Evolutionary conservation across 176 grass and related monocot genomes (phyloP).

Genomic region (Cenchrus fungigraminus): DNA sequence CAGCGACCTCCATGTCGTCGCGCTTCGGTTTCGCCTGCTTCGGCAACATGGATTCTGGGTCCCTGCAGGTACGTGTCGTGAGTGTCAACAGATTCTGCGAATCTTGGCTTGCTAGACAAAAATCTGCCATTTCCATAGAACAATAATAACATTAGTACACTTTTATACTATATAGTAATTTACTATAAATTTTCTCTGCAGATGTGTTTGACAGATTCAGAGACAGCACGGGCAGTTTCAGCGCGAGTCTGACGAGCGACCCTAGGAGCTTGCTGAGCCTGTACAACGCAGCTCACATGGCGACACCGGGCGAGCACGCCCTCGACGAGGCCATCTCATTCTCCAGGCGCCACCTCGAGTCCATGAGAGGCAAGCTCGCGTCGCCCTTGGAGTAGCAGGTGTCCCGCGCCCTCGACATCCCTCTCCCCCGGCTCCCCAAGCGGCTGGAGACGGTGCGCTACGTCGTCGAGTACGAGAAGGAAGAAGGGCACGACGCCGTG

Average conservation of each 20-base stretch:
- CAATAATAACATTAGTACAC: too few species aligned
- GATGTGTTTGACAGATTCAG: slow-evolving; percentile 7
- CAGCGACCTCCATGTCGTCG: neutral
- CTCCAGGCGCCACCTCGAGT: neutral
- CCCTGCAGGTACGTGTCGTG: neutral
- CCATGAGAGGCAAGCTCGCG: neutral
- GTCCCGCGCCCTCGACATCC: slow-evolving; percentile 10
- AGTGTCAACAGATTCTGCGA: neutral
- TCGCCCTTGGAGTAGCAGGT: neutral
- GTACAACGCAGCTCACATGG: slow-evolving; percentile 8
- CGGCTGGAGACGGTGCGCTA: slow-evolving; percentile 11
- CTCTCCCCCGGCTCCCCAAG: neutral
- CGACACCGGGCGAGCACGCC: neutral
- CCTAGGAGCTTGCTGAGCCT: neutral
- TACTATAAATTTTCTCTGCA: neutral
- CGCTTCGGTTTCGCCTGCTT: neutral
- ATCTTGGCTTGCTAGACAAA: too few species aligned
- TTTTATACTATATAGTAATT: too few species aligned
- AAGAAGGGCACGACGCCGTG: neutral
- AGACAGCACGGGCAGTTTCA: neutral
- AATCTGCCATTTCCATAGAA: too few species aligned
- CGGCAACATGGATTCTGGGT: neutral
- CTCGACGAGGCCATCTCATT: neutral
- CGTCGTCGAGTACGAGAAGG: neutral
- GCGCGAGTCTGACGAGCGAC: neutral